These are phyloP conservation scores for Avena atlantica DNA, from an alignment of 176 grass and related monocot genomes.

Conservation along the genomic window DNA sequence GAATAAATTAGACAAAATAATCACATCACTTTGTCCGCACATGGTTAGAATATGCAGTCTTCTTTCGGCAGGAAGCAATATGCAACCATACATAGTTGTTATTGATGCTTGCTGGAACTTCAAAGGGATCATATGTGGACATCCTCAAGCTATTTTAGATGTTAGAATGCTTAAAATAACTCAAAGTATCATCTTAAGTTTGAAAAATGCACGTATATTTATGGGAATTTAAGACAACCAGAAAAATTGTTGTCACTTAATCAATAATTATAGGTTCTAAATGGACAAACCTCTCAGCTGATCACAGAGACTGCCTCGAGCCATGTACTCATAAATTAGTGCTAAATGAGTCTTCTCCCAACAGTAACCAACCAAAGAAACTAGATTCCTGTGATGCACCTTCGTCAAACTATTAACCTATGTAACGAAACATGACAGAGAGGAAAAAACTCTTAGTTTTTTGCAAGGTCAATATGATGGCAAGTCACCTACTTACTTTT, in stretches of 20 bases:
- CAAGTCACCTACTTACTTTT: too few species aligned
- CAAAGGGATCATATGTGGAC: background rate
- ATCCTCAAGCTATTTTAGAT: background rate
- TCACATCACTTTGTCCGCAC: background rate
- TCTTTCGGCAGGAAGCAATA: too few species aligned
- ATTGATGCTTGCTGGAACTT: background rate
- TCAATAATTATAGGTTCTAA: background rate
- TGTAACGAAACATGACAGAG: background rate
- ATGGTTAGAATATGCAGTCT: background rate
- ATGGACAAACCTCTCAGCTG: background rate
- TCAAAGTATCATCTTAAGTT: too few species aligned
- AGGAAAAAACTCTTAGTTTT: background rate
- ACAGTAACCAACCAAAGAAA: slow-evolving; percentile 42
- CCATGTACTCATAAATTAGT: slow-evolving; percentile 40
- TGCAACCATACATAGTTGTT: background rate
- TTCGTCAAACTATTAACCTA: background rate
- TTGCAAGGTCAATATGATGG: background rate
- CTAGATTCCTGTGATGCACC: background rate
- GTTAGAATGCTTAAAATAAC: too few species aligned
- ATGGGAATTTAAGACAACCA: background rate
- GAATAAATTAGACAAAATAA: background rate
- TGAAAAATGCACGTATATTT: background rate
- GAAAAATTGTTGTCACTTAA: background rate
- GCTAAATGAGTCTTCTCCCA: slow-evolving; percentile 33
- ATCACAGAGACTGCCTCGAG: slow-evolving; percentile 25